phyloP scores from a whole-genome alignment of 306 rosid genomes.

The Quercus parvula region DNA sequence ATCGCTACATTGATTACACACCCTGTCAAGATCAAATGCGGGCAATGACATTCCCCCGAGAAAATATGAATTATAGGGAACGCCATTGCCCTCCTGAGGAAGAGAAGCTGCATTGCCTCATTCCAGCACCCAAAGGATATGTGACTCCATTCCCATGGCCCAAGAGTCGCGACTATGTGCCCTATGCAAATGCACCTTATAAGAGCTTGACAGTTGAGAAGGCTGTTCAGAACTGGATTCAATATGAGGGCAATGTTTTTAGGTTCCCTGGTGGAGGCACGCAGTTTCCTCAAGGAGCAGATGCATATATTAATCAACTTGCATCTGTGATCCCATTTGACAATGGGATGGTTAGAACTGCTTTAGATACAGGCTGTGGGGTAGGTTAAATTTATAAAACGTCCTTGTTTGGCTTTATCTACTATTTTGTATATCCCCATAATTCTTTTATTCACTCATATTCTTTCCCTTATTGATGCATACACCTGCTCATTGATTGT shows the following conservation, averaged over 20 bases:
- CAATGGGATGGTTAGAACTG: conserved; percentile 71
- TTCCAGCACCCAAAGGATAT: conserved; percentile 78
- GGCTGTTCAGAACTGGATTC: conserved; percentile 92
- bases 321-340: conserved; percentile 71
- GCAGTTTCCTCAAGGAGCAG: conserved; percentile 83
- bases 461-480: background rate
- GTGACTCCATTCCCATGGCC: conserved; percentile 82
- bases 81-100: conserved; percentile 73
- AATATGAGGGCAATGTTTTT: conserved; percentile 77
- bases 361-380: conserved; percentile 87
- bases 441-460: background rate
- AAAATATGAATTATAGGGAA: conserved; percentile 73
- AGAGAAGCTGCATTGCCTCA: conserved; percentile 68
- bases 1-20: conserved; percentile 56
- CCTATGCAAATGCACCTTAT: conserved; percentile 76
- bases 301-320: conserved; percentile 70
- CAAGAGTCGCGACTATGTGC: conserved; percentile 75
- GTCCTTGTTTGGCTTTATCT: conserved; percentile 7
- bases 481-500: background rate
- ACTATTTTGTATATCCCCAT: conserved; percentile 4
- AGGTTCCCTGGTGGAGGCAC: conserved; percentile 91
- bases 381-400: conserved; percentile 34
- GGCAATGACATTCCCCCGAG: conserved; percentile 74
- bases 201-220: conserved; percentile 79
- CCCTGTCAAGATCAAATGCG: conserved; percentile 76